Conservation (phyloP, 1,284 basidiomycete species). For the Vanrija humicola region DNA sequence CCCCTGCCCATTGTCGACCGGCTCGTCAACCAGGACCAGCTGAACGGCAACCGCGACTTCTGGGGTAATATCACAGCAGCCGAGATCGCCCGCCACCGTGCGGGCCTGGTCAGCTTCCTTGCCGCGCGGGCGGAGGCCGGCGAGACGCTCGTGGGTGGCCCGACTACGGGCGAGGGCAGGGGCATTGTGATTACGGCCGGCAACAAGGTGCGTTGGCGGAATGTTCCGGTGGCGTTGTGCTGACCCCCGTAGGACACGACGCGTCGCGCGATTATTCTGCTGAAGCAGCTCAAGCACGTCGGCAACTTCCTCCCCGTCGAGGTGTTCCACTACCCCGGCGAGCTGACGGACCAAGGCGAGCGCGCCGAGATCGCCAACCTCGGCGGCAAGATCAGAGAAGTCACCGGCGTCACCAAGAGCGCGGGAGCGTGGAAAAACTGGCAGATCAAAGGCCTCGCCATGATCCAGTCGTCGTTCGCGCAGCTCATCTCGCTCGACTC, state of each 20-base stretch:
- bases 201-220: constrained; percentile 39
- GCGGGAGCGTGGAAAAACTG: constrained; percentile 34
- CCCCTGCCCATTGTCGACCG: constrained; percentile 32
- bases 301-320: constrained; percentile 48
- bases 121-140: constrained; percentile 31
- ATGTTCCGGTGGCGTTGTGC: too few species aligned
- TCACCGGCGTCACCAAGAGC: constrained; percentile 34
- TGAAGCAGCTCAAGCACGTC: constrained; percentile 44
- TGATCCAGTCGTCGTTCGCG: constrained; percentile 49
- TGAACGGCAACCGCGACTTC: constrained; percentile 36
- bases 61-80: constrained; percentile 39
- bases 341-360: constrained; percentile 37
- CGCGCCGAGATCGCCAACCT: constrained; percentile 39
- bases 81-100: constrained; percentile 38
- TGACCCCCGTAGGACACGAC: constrained; percentile 46
- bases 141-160: constrained; percentile 25
- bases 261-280: constrained; percentile 40
- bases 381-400: constrained; percentile 41
- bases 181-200: constrained; percentile 52
- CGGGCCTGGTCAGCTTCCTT: constrained; percentile 42
- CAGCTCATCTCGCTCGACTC: constrained; percentile 51
- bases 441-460: constrained; percentile 52
- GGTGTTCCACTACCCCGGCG: constrained; percentile 51
- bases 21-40: constrained; percentile 48
- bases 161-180: constrained; percentile 27